Conservation (phyloP, 768 basidiomycete genomes). For the Amanita pseudoporphyria region DNA sequence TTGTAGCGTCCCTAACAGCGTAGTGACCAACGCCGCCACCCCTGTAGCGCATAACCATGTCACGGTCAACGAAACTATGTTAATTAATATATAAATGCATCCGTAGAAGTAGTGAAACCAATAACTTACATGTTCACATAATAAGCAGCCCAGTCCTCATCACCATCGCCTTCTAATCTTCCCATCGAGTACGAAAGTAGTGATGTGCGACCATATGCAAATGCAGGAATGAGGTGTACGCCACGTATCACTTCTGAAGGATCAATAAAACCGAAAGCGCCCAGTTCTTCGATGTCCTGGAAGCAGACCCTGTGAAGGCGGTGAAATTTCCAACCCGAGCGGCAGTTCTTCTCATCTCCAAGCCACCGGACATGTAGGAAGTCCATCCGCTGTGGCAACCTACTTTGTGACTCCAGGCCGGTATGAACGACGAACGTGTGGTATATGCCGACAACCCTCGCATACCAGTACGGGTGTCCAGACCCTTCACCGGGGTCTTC, state of each 20-base stretch:
- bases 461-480: constrained; percentile 23
- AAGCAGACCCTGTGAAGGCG: constrained; percentile 16
- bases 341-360: constrained; percentile 11
- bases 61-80: background rate
- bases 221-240: background rate
- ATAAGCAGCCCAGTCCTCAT: background rate
- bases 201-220: background rate
- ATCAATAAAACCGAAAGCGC: background rate
- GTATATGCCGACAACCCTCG: constrained; percentile 19
- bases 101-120: background rate
- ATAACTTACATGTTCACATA: background rate
- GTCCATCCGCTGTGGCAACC: background rate
- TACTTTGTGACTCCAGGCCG: background rate
- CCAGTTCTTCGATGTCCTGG: background rate
- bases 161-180: background rate
- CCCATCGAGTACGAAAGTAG: background rate
- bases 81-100: background rate
- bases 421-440: constrained; percentile 18
- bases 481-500: background rate
- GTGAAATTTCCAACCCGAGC: constrained; percentile 8
- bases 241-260: background rate
- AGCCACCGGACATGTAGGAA: background rate
- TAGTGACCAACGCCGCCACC: background rate
- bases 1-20: background rate
- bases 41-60: background rate